Evolutionary conservation across 495 filamentous ascomycete genomes (phyloP).

Genomic region (Neurospora terricola): DNA sequence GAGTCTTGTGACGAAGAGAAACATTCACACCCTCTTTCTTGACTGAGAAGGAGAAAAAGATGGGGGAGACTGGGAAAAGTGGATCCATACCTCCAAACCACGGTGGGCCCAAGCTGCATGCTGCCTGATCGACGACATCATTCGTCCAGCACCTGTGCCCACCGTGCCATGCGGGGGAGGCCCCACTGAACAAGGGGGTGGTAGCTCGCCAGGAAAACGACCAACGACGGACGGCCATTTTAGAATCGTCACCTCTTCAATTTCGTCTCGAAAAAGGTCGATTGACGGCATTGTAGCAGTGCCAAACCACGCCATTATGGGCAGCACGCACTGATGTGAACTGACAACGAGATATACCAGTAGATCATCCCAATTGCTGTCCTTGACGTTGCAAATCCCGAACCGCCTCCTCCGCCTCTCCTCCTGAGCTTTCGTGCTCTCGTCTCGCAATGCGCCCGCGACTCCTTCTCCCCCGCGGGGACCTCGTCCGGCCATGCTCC

Average conservation of each 20-base stretch:
- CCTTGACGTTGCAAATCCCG: background rate
- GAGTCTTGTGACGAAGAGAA: background rate
- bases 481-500: constrained; percentile 1
- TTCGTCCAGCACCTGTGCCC: background rate
- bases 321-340: background rate
- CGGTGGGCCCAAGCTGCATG: background rate
- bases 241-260: background rate
- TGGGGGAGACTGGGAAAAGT: background rate
- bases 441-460: constrained; percentile 15
- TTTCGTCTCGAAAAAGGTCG: background rate
- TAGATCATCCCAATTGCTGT: background rate
- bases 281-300: background rate
- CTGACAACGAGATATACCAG: background rate
- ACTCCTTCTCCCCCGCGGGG: constrained; percentile 13
- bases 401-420: background rate
- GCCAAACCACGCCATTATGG: background rate
- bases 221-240: background rate
- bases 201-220: background rate
- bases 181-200: background rate
- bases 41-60: background rate
- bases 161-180: background rate
- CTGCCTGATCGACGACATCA: background rate
- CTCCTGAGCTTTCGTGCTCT: background rate
- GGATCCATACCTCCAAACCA: background rate
- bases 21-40: background rate